Evolutionary conservation across 371 early-diverging fungal genomes (phyloP), one percentile per base, ranked within the genome.

Genomic region (Choanephora cucurbitarum): DNA sequence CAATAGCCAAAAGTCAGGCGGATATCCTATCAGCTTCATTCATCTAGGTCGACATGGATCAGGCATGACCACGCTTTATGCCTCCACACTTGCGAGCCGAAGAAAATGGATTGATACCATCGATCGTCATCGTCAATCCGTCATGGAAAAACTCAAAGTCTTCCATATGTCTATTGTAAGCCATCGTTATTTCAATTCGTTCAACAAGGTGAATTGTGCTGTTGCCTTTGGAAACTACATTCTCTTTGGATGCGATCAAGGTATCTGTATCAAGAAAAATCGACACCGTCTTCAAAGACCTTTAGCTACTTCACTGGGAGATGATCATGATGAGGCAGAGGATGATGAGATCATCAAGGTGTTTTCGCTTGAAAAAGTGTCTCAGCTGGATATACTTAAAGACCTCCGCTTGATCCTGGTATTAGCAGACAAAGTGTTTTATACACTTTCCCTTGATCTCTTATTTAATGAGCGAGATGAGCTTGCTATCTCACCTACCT

Each of bases 101-200:
- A 80, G 81, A 54, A 83, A 92, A 52, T 95, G 96, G 96, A 69
- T 85, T 41, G 90, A 92, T 46, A 86, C 86, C 56, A 90, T 95
- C 45, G 85, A 87, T 60, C 81, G 81, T 46, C 91, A 91, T 64
- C 80, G 83, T 34, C 77, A 82, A 47, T 65, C 70, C 2, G 44
- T 91, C 28, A 82, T 74, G 51, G 82, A 75, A 44, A 79, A 82
- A 50, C 69, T 73, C 55, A 66, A 76, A 61, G 76, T 82, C 45
- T 81, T 91, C 68, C 86, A 90, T 55, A 66, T 86, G 31, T 52
- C 65, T 31, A 55, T 62, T n/a, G 60, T 70, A 49, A 68, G 52
- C 44, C 62, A 70, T 47, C 52, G 54, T 7, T 73, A 68, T 50
- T 73, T 73, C 50, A 71, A 56, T 31, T n/a, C 63, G 0, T 64